Conservation (phyloP, 129 eudicot genomes). For the Mikania micrantha region DNA sequence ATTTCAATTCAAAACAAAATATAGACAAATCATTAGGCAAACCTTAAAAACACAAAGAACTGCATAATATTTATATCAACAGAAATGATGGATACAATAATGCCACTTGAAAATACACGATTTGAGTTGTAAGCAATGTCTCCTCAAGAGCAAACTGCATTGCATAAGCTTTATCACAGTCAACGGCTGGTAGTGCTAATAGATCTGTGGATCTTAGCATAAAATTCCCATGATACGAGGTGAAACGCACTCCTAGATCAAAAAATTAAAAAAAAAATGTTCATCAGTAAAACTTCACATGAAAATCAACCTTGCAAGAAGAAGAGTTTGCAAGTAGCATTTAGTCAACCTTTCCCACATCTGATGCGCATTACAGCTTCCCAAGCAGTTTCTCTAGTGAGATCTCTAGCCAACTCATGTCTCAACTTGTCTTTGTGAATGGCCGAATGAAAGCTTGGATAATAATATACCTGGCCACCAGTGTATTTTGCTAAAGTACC, state of each 20-base stretch:
- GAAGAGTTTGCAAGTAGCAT: neutral
- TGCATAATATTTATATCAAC: neutral
- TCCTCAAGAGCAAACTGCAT: slow-evolving; percentile 96
- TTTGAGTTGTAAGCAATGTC: slow-evolving; percentile 73
- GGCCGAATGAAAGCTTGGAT: slow-evolving; percentile 71
- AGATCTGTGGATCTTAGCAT: slow-evolving; percentile 98
- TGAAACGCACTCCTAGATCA: slow-evolving; percentile 76
- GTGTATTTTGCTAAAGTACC: slow-evolving; percentile 97
- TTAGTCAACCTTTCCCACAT: slow-evolving; percentile 82
- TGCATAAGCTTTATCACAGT: slow-evolving; percentile 98
- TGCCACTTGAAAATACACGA: slow-evolving; percentile 92
- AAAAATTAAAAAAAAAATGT: slow-evolving; percentile 10
- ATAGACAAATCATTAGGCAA: neutral
- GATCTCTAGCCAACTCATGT: slow-evolving; percentile 90
- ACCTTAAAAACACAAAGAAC: slow-evolving; percentile 5
- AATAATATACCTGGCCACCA: slow-evolving; percentile 92
- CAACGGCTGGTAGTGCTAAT: slow-evolving; percentile 96
- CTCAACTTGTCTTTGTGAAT: slow-evolving; percentile 73
- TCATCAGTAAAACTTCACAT: neutral
- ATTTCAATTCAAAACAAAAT: neutral
- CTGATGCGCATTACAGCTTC: slow-evolving; percentile 98
- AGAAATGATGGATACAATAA: slow-evolving; percentile 76
- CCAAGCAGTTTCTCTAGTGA: slow-evolving; percentile 98
- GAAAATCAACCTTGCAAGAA: neutral
- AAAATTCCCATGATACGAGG: slow-evolving; percentile 96